Conservation (phyloP, 2,329 filamentous ascomycete species). For the Aspergillus carbonarius region DNA sequence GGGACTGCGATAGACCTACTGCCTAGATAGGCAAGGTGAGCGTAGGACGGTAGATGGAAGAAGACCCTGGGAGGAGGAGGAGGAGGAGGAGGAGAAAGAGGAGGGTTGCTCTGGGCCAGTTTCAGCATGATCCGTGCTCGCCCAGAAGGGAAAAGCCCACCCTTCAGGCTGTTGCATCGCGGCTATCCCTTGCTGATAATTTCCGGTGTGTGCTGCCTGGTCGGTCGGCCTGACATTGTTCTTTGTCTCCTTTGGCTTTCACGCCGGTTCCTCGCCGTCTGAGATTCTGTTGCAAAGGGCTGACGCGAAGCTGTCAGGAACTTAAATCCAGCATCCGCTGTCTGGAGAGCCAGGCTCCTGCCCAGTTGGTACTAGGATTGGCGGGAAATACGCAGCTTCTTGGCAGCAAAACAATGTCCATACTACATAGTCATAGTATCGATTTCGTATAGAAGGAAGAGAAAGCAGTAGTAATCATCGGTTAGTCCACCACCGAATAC, state of each 20-base stretch:
- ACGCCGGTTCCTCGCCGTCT: not conserved
- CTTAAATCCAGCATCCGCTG: not conserved
- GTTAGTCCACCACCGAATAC: not conserved
- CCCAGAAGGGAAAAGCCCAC: not conserved
- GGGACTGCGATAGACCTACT: not conserved
- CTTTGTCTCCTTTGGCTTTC: not conserved
- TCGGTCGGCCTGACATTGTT: not conserved
- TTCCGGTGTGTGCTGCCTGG: conserved; percentile 4
- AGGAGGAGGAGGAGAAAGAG: too few species aligned
- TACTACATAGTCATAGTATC: not conserved
- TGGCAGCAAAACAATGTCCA: not conserved
- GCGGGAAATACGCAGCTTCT: not conserved
- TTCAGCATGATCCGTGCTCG: not conserved
- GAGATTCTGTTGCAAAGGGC: not conserved
- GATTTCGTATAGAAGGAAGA: not conserved
- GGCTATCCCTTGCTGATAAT: conserved; percentile 6
- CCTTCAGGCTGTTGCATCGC: conserved; percentile 1
- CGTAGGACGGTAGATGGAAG: not conserved
- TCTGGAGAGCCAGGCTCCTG: not conserved
- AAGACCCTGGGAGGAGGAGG: not conserved
- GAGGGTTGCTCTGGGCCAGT: conserved; percentile 1
- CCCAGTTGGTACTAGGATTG: not conserved
- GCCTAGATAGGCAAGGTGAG: not conserved
- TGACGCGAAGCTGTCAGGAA: not conserved
- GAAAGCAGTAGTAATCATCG: not conserved